A percentile compares a stretch with the other conserved stretches of the same genome.
Conservation (phyloP, 208 protist genomes). For the Tetramitus jugosus region DNA sequence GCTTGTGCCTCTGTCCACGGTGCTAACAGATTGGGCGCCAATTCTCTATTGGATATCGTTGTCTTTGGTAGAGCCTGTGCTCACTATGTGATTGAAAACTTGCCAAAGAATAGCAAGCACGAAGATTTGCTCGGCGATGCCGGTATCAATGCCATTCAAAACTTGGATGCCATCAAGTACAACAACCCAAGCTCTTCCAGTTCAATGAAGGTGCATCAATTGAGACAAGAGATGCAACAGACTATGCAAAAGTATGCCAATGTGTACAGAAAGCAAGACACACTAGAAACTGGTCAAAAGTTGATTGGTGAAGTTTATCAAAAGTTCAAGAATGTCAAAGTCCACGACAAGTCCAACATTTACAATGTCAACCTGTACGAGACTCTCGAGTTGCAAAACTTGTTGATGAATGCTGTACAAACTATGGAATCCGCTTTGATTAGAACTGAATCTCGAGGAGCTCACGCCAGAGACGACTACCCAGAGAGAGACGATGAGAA, state of each 20-base stretch:
- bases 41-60: conserved; percentile 98
- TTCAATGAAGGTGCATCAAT: conserved; percentile 56
- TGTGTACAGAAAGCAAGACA: conserved; percentile 85
- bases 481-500: conserved; percentile 88
- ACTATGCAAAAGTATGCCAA: conserved; percentile 93
- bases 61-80: conserved; percentile 96
- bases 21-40: conserved; percentile 96
- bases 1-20: conserved; percentile 95
- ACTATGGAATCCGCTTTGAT: conserved; percentile 83
- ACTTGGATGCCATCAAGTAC: conserved; percentile 86
- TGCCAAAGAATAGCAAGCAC: conserved; percentile 71
- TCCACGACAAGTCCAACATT: conserved; percentile 79
- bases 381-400: conserved; percentile 96
- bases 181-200: conserved; percentile 73
- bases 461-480: conserved; percentile 94
- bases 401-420: conserved; percentile 85
- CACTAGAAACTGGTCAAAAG: conserved; percentile 73
- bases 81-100: conserved; percentile 78
- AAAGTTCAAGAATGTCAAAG: conserved; percentile 79
- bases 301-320: conserved; percentile 83
- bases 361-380: conserved; percentile 98
- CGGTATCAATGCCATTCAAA: conserved; percentile 82
- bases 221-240: conserved; percentile 91
- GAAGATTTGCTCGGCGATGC: conserved; percentile 63
- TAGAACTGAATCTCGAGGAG: conserved; percentile 90